Percentiles rank a stretch among this genome's conserved stretches.
These are phyloP conservation scores for Gremmenia infestans DNA, from an alignment of 2,329 filamentous ascomycete species.

Conservation along the genomic window DNA sequence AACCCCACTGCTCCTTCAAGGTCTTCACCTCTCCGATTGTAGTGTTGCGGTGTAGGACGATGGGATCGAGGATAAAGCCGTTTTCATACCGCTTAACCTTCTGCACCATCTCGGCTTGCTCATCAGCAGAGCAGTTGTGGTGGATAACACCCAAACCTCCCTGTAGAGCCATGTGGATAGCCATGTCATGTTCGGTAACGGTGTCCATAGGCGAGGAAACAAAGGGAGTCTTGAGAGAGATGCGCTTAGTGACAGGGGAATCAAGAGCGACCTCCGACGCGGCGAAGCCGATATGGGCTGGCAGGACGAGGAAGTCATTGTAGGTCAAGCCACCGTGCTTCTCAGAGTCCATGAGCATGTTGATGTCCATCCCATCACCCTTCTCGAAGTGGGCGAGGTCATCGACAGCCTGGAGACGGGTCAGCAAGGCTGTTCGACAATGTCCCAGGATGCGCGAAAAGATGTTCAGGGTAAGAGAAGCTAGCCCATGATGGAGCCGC, in stretches of 20 bases:
- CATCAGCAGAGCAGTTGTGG: constrained; percentile 98
- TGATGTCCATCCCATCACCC: constrained; percentile 80
- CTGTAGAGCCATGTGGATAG: constrained; percentile 90
- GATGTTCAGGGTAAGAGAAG: neutral
- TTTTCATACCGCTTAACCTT: constrained; percentile 99
- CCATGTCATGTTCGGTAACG: constrained; percentile 99
- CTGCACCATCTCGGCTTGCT: constrained; percentile 96
- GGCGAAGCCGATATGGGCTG: constrained; percentile 96
- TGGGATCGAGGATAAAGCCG: constrained; percentile 94
- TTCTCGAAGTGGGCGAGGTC: constrained; percentile 75
- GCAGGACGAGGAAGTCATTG: constrained; percentile 96
- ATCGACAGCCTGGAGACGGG: constrained; percentile 55
- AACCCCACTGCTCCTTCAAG: constrained; percentile 96
- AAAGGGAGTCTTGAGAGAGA: constrained; percentile 93
- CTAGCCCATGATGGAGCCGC: too few species aligned
- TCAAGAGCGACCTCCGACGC: constrained; percentile 85
- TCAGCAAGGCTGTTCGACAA: neutral
- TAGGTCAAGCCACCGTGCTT: constrained; percentile 92
- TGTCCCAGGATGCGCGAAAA: neutral
- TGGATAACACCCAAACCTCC: constrained; percentile 92
- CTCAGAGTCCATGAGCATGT: constrained; percentile 84
- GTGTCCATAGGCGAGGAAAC: constrained; percentile 99
- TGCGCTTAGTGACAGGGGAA: constrained; percentile 89
- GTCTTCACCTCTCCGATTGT: constrained; percentile 88
- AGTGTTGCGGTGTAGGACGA: constrained; percentile 81